phyloP scores from a whole-genome alignment of 139 green algal species.

The Chlamydomonas schloesseri region DNA sequence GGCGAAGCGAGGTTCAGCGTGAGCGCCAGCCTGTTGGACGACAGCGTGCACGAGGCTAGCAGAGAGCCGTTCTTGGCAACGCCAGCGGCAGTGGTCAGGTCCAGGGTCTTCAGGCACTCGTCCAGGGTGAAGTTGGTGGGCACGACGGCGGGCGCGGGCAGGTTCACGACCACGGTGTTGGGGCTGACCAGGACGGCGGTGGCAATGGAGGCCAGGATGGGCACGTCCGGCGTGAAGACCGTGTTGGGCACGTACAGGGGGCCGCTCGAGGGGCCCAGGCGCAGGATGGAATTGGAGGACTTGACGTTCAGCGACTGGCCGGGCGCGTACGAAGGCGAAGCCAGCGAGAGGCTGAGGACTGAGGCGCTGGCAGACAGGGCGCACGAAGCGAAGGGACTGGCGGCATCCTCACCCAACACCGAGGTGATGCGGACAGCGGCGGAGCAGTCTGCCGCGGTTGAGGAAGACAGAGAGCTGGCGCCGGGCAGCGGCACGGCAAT shows the following conservation, averaged over 20 bases:
- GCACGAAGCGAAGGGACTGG: not conserved
- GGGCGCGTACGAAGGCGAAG: not conserved
- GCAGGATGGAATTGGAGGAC: not conserved
- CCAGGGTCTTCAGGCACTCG: not conserved
- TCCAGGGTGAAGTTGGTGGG: not conserved
- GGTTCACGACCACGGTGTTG: not conserved
- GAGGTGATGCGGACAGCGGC: not conserved
- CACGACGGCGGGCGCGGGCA: not conserved
- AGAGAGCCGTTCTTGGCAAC: not conserved
- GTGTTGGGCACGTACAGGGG: too few relatives aligned
- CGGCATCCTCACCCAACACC: not conserved
- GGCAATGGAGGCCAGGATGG: not conserved
- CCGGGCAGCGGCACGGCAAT: not conserved
- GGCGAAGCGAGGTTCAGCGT: not conserved
- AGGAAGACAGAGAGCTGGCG: not conserved
- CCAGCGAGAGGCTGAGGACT: not conserved
- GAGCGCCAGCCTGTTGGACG: not conserved
- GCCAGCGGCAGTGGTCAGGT: not conserved
- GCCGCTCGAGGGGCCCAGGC: not conserved
- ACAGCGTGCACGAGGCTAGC: not conserved
- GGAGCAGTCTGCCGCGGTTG: not conserved
- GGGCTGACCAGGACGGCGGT: not conserved
- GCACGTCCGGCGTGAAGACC: not conserved
- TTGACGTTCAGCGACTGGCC: not conserved
- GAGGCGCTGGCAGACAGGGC: too few relatives aligned